phyloP scores from a whole-genome alignment of 1,284 basidiomycete species.

The Pholiota adiposa region DNA sequence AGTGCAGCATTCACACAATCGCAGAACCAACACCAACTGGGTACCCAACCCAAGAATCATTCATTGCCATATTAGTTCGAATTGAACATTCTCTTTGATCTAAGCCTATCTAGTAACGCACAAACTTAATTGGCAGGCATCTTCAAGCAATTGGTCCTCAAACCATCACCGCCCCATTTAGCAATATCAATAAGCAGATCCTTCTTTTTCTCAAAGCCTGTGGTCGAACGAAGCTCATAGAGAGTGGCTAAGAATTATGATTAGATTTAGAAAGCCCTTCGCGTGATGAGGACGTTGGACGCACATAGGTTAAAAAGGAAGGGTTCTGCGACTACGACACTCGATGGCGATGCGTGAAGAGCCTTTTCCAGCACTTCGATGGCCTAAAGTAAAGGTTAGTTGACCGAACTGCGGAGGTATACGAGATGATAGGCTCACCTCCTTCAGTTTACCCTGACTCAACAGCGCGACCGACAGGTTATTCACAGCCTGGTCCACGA shows the following conservation, averaged over 20 bases:
- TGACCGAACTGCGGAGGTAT: background rate
- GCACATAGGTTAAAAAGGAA: conserved; percentile 82
- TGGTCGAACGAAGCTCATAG: conserved; percentile 75
- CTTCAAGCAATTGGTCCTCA: conserved; percentile 79
- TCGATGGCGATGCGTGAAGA: conserved; percentile 64
- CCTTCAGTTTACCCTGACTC: conserved; percentile 69
- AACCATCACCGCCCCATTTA: conserved; percentile 81
- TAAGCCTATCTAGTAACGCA: too few species aligned
- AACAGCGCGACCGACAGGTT: conserved; percentile 75
- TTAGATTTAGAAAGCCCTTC: background rate
- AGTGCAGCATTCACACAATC: too few species aligned
- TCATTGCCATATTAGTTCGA: too few species aligned
- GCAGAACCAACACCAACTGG: too few species aligned
- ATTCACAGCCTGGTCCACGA: conserved; percentile 80
- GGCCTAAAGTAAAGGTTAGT: conserved; percentile 43
- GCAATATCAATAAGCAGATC: conserved; percentile 74
- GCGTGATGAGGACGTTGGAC: conserved; percentile 25
- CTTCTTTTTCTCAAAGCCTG: conserved; percentile 73
- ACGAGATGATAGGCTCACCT: conserved; percentile 44
- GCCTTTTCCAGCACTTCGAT: conserved; percentile 70
- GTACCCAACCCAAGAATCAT: too few species aligned
- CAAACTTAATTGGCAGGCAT: conserved; percentile 64
- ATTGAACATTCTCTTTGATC: too few species aligned
- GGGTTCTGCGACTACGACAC: conserved; percentile 74
- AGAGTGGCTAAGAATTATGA: conserved; percentile 61